These are phyloP conservation scores for Fusarium metavorans DNA, from an alignment of 2,329 filamentous ascomycete genomes.

Conservation along the genomic window DNA sequence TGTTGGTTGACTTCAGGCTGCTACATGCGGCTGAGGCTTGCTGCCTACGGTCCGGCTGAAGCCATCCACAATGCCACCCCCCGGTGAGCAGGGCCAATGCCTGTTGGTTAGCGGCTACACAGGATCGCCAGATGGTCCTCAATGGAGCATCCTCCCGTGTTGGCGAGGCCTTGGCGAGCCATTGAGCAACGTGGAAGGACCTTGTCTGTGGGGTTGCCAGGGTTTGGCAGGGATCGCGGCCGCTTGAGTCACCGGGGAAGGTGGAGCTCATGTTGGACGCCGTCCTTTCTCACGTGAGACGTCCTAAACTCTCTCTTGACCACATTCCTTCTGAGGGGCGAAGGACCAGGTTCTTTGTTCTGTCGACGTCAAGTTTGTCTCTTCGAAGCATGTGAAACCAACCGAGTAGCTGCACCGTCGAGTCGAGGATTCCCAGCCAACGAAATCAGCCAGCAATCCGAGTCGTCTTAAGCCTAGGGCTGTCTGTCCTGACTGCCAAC, in stretches of 20 bases:
- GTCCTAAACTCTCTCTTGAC: not conserved
- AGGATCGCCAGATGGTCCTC: not conserved
- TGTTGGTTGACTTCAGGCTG: not conserved
- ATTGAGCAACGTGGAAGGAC: not conserved
- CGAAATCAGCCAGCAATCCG: not conserved
- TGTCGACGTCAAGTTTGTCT: not conserved
- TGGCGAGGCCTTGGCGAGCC: not conserved
- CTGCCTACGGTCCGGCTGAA: conserved; percentile 27
- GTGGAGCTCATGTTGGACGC: conserved; percentile 12
- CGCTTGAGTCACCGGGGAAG: conserved; percentile 42
- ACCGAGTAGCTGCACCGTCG: not conserved
- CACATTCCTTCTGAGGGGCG: not conserved
- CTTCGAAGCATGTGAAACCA: not conserved
- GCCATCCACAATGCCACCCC: conserved; percentile 9
- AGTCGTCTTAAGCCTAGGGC: not conserved
- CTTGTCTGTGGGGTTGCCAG: not conserved
- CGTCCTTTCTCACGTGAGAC: conserved; percentile 18
- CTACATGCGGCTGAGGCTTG: conserved; percentile 29
- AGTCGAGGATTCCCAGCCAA: not conserved
- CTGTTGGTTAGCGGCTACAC: not conserved
- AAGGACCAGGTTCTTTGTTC: not conserved
- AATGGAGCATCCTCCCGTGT: not conserved
- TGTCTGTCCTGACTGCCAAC: not conserved
- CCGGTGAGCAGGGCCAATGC: not conserved
- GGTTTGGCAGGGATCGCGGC: conserved; percentile 7